A percentile compares a stretch with the other conserved stretches of the same genome.
Evolutionary conservation across 768 basidiomycete species (phyloP).

Genomic region (Mycena alexandri): DNA sequence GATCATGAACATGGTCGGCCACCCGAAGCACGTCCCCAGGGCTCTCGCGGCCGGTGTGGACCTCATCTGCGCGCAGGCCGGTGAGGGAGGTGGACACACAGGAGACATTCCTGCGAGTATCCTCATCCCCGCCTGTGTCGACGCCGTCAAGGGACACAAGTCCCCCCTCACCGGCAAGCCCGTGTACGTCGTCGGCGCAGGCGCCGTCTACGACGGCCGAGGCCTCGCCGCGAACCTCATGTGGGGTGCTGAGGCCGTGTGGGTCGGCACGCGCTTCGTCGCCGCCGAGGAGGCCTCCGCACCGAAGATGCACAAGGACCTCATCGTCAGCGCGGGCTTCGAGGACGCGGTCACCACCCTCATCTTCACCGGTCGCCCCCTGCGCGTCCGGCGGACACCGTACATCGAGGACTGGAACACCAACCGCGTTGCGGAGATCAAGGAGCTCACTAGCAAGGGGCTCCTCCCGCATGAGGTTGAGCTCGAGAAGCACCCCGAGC

Average conservation of each 20-base stretch:
- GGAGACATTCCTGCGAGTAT: constrained; percentile 88
- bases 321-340: constrained; percentile 74
- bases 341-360: constrained; percentile 88
- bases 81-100: constrained; percentile 92
- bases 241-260: constrained; percentile 92
- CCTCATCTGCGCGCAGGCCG: constrained; percentile 94
- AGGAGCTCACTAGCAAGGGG: constrained; percentile 85
- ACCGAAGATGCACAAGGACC: constrained; percentile 87
- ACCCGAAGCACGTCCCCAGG: constrained; percentile 90
- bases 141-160: constrained; percentile 80
- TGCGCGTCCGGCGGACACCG: constrained; percentile 86
- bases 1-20: constrained; percentile 80
- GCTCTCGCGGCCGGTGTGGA: constrained; percentile 90
- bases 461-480: constrained; percentile 82
- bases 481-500: constrained; percentile 85
- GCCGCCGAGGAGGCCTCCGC: constrained; percentile 85
- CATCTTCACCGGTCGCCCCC: constrained; percentile 91
- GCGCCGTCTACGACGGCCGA: constrained; percentile 93
- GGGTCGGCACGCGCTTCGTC: constrained; percentile 91
- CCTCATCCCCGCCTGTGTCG: constrained; percentile 92
- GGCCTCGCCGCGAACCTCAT: constrained; percentile 88
- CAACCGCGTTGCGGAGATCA: constrained; percentile 85
- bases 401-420: constrained; percentile 90
- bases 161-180: constrained; percentile 88
- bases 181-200: constrained; percentile 91